These are phyloP conservation scores for Talaromyces verruculosus DNA, from an alignment of 2,329 filamentous ascomycete species.

Conservation along the genomic window DNA sequence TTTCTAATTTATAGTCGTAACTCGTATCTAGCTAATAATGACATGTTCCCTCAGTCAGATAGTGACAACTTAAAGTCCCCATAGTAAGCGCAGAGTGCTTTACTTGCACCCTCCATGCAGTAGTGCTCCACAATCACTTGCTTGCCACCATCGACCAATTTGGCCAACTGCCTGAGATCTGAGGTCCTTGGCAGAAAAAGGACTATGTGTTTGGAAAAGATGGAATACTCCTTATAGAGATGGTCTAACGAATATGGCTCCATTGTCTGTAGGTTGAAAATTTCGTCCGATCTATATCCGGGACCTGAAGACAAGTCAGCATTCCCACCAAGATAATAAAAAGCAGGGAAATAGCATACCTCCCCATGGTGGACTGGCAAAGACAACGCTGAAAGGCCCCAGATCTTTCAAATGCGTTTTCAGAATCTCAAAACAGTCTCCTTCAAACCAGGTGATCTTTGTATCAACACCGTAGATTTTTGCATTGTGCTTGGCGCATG, in stretches of 20 bases:
- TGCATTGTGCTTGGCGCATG: constrained; percentile 91
- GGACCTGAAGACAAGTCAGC: constrained; percentile 50
- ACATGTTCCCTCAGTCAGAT: not conserved
- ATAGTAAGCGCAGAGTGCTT: constrained; percentile 64
- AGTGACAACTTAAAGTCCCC: constrained; percentile 50
- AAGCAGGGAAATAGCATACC: constrained; percentile 47
- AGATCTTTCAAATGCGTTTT: constrained; percentile 49
- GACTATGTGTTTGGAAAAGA: constrained; percentile 56
- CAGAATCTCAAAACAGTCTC: constrained; percentile 79
- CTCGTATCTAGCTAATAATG: not conserved
- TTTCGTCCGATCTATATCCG: constrained; percentile 61
- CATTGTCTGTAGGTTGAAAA: constrained; percentile 86
- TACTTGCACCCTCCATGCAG: constrained; percentile 85
- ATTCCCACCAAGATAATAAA: constrained; percentile 1
- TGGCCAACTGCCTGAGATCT: constrained; percentile 75
- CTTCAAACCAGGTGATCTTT: constrained; percentile 81
- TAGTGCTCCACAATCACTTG: constrained; percentile 83
- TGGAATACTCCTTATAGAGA: constrained; percentile 63
- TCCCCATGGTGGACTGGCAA: constrained; percentile 73
- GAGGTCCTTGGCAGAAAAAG: constrained; percentile 85
- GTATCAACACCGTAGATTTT: constrained; percentile 75
- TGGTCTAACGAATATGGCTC: constrained; percentile 73
- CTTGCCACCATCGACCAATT: constrained; percentile 45
- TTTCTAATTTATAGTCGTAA: not conserved
- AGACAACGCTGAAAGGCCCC: constrained; percentile 60